Evolutionary conservation across 306 rosid species (phyloP).

Genomic region (Quercus parvula): DNA sequence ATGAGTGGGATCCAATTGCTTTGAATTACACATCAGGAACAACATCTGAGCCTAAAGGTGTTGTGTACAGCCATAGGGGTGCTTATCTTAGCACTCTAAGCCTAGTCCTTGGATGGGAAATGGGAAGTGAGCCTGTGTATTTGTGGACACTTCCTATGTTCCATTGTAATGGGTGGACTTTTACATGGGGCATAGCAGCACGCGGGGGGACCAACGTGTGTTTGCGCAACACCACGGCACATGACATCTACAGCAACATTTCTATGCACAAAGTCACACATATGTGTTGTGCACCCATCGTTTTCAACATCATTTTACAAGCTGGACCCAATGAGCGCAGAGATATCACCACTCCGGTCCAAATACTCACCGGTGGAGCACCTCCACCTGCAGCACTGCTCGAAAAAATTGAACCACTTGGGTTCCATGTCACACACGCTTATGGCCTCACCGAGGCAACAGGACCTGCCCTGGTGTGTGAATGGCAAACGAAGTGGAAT

Average conservation of each 20-base stretch:
- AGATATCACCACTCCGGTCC: slow-evolving; percentile 24
- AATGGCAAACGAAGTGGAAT: slow-evolving; percentile 82
- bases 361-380: slow-evolving; percentile 87
- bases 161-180: slow-evolving; percentile 98
- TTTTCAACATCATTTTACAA: slow-evolving; percentile 65
- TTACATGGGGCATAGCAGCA: slow-evolving; percentile 92
- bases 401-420: slow-evolving; percentile 47
- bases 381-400: slow-evolving; percentile 74
- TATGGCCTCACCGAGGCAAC: slow-evolving; percentile 91
- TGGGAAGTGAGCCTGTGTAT: slow-evolving; percentile 71
- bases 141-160: slow-evolving; percentile 93
- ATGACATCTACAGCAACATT: slow-evolving; percentile 55
- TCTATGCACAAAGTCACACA: slow-evolving; percentile 61
- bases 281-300: slow-evolving; percentile 90
- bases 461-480: slow-evolving; percentile 86
- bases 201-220: slow-evolving; percentile 88
- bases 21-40: slow-evolving; percentile 92
- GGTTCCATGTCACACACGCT: slow-evolving; percentile 89
- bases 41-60: slow-evolving; percentile 87
- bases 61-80: slow-evolving; percentile 85
- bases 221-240: slow-evolving; percentile 50
- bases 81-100: slow-evolving; percentile 80
- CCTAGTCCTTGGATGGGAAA: slow-evolving; percentile 70
- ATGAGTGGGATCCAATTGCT: slow-evolving; percentile 78
- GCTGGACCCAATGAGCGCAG: slow-evolving; percentile 35